Base-by-base conservation (phyloP, 345 rosid species). In the Xanthoceras sorbifolium region DNA sequence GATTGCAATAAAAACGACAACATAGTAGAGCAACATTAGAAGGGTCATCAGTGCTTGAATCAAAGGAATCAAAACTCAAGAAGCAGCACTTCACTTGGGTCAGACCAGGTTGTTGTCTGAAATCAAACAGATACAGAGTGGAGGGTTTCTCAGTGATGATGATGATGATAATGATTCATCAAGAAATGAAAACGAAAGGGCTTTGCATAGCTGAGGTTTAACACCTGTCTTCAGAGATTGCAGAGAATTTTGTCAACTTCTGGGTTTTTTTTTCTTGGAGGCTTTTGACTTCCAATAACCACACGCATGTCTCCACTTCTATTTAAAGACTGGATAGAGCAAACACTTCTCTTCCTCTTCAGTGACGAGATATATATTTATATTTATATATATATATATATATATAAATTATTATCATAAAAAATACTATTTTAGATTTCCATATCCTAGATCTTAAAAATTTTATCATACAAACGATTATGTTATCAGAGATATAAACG, bases 1-100 rank as follows among this genome's bases (percentile, higher is more conserved):
- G 12, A 82, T 65, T 36, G 84, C 88, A 76, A 84, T 23, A 18
- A 85, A 36, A 50, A 84, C 44, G 48, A 85, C 50, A 61, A 75
- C 67, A 74, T 46, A 64, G 64, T 3, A 76, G 1, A 79, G 68
- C 25, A 75, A 36, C 67, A 36, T 54, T 72, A n/a, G 40, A 50
- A 32, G 26, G 55, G 75, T 69, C 85, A 82, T 82, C 60, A 8
- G 32, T 25, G 42, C 36, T 36, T 2, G 31, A 38, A 17, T 8
- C 32, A 34, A 60, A 29, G 29, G 34, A 36, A 5, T n/a, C 52
- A 38, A 31, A 72, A 7, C 17, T 38, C 54, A 26, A 38, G 12
- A 55, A 38, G 59, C 52, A 72, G 36, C 46, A 10, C 18, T 52
- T 29, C 14, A 50, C 7, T 50, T 50, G 55, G 8, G 55, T 50